Percentiles rank a stretch among this genome's conserved stretches.
Evolutionary conservation across 2,329 filamentous ascomycete genomes (phyloP).

Genomic region (Decorospora gaudefroyi): DNA sequence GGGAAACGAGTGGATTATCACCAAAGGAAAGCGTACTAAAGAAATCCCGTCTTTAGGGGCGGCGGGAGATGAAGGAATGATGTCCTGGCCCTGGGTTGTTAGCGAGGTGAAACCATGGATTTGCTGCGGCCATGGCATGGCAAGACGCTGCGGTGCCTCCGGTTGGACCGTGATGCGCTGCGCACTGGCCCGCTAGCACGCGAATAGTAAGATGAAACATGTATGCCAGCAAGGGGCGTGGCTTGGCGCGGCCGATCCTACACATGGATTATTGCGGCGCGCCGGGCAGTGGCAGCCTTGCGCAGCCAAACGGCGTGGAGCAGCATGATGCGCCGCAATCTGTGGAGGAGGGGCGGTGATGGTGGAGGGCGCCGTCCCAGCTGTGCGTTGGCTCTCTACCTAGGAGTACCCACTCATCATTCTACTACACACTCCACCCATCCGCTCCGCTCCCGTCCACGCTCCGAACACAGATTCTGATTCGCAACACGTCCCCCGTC

Average conservation of each 20-base stretch:
- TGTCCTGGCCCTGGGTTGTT: no score
- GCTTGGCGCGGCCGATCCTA: no score
- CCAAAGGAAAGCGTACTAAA: constrained; percentile 27
- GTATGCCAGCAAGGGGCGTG: constrained; percentile 37
- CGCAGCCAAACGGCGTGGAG: neutral
- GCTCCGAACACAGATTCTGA: neutral
- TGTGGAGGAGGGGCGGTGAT: no score
- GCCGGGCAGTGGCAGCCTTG: constrained; percentile 16
- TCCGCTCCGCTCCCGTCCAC: constrained; percentile 6
- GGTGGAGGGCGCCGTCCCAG: no score
- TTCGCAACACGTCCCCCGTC: constrained; percentile 4
- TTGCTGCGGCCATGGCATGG: constrained; percentile 28
- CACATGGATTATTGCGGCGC: constrained; percentile 9
- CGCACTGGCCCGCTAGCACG: constrained; percentile 30
- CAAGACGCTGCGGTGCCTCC: constrained; percentile 12
- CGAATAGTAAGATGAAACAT: constrained; percentile 40
- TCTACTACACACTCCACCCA: constrained; percentile 17
- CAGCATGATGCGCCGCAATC: constrained; percentile 1
- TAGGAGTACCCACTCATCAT: constrained; percentile 1
- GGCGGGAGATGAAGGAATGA: constrained; percentile 50
- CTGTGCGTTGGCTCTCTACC: no score
- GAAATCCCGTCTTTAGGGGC: constrained; percentile 32
- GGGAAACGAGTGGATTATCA: constrained; percentile 37
- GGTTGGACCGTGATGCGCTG: constrained; percentile 26
- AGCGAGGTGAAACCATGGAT: constrained; percentile 43